Evolutionary conservation across 192 early-diverging fungal species (phyloP).

Genomic region (Gonapodya prolifera): DNA sequence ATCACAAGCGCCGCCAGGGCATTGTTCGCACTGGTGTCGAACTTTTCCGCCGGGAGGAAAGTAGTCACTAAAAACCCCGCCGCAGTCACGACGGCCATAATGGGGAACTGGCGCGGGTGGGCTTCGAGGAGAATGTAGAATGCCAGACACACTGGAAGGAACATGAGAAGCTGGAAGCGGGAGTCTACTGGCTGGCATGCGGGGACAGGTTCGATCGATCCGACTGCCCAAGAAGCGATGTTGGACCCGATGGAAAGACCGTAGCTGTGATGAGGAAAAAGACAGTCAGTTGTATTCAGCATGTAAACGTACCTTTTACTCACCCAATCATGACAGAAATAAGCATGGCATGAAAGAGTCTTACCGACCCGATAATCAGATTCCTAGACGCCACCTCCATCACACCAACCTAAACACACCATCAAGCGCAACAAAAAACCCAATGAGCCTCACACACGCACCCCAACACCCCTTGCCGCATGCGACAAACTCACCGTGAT

Average conservation of each 20-base stretch:
- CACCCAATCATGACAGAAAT: slow-evolving; percentile 25
- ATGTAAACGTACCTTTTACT: too few species aligned
- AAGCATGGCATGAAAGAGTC: slow-evolving; percentile 17
- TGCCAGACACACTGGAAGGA: slow-evolving; percentile 16
- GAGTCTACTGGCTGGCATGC: not conserved
- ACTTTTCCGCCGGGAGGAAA: not conserved
- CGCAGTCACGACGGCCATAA: slow-evolving; percentile 15
- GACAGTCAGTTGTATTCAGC: too few species aligned
- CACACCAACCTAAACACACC: slow-evolving; percentile 8
- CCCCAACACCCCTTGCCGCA: not conserved
- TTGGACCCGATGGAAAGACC: slow-evolving; percentile 20
- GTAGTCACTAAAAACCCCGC: slow-evolving; percentile 10
- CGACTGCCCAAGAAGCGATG: not conserved
- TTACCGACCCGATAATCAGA: slow-evolving; percentile 16
- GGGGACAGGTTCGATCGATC: not conserved
- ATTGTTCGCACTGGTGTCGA: slow-evolving; percentile 9
- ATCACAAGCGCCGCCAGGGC: slow-evolving; percentile 16
- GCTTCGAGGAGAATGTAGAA: slow-evolving; percentile 16
- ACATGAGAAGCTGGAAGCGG: slow-evolving; percentile 10
- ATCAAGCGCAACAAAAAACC: too few species aligned
- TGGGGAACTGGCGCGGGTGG: slow-evolving; percentile 20
- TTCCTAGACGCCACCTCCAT: slow-evolving; percentile 22
- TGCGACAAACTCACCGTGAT: not conserved
- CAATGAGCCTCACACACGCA: not conserved
- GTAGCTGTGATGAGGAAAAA: too few species aligned